These are phyloP conservation scores for Fusarium bactridioides DNA, from an alignment of 2,329 filamentous ascomycete genomes.

Conservation along the genomic window DNA sequence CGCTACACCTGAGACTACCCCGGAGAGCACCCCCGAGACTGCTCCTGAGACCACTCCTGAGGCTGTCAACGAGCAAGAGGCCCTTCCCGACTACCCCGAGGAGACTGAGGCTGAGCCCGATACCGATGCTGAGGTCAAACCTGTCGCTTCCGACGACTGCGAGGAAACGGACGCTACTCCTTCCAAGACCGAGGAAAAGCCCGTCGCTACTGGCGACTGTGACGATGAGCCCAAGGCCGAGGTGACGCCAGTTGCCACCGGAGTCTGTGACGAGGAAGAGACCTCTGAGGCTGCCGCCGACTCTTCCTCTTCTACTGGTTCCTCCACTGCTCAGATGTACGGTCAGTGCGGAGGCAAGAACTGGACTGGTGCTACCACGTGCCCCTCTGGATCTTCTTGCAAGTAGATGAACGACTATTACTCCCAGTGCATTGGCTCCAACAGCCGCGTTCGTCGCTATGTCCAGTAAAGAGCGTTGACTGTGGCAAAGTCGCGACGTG, in stretches of 20 bases:
- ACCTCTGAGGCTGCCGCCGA: not conserved
- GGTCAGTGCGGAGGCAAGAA: constrained; percentile 20
- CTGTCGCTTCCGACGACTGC: not conserved
- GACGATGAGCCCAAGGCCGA: not conserved
- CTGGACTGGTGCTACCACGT: constrained; percentile 14
- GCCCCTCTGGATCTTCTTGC: constrained; percentile 13
- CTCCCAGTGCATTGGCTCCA: constrained; percentile 15
- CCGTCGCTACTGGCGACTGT: not conserved
- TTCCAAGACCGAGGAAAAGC: not conserved
- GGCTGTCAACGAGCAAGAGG: not conserved
- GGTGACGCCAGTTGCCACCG: not conserved
- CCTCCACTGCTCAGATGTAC: constrained; percentile 8
- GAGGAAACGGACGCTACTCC: not conserved
- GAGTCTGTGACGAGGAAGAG: not conserved
- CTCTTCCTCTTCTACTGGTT: not conserved
- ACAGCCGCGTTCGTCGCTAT: constrained; percentile 8
- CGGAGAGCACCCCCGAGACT: not conserved
- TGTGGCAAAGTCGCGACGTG: not conserved
- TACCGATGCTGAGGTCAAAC: not conserved
- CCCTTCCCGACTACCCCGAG: not conserved
- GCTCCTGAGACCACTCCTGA: not conserved
- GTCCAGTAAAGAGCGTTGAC: not conserved
- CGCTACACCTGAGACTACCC: not conserved
- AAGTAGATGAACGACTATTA: constrained; percentile 26
- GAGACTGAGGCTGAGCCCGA: not conserved